A percentile compares a stretch with the other conserved stretches of the same genome.
Conservation (phyloP, 495 filamentous ascomycete species). For the Baudoinia panamericana region DNA sequence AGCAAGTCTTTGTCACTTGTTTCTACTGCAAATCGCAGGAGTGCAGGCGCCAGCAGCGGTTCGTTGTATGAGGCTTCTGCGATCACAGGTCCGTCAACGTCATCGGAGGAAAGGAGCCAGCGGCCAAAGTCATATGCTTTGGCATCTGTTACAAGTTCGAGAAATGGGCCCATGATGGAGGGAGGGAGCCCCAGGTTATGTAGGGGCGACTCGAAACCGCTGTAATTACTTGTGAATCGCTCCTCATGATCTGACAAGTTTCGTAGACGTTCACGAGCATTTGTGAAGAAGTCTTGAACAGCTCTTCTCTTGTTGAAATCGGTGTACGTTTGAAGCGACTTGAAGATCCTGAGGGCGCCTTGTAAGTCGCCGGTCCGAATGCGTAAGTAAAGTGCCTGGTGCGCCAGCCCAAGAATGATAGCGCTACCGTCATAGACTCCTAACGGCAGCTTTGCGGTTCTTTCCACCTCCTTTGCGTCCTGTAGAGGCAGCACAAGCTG, state of each 20-base stretch:
- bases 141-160: conserved; percentile 40
- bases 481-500: too few relatives aligned
- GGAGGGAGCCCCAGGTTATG: conserved; percentile 36
- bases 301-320: conserved; percentile 28
- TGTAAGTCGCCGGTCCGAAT: conserved; percentile 21
- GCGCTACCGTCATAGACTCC: conserved; percentile 29
- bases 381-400: conserved; percentile 22
- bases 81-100: conserved; percentile 47
- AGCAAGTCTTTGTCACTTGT: conserved; percentile 37
- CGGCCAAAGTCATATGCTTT: conserved; percentile 38
- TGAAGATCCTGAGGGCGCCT: conserved; percentile 22
- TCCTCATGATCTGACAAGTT: too few relatives aligned
- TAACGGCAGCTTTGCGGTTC: too few relatives aligned
- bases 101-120: conserved; percentile 42
- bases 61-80: conserved; percentile 34
- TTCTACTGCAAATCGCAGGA: conserved; percentile 45
- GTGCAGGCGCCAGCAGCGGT: conserved; percentile 39
- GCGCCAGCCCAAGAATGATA: conserved; percentile 23
- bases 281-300: conserved; percentile 21
- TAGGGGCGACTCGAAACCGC: conserved; percentile 21
- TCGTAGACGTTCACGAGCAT: too few relatives aligned
- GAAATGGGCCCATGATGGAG: conserved; percentile 36
- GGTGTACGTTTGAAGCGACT: conserved; percentile 23
- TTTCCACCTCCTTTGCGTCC: too few relatives aligned
- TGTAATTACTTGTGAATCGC: conserved; percentile 13